A percentile compares a stretch with the other conserved stretches of the same genome.
phyloP scores from a whole-genome alignment of 257 asterid genomes.

The Avicennia marina region DNA sequence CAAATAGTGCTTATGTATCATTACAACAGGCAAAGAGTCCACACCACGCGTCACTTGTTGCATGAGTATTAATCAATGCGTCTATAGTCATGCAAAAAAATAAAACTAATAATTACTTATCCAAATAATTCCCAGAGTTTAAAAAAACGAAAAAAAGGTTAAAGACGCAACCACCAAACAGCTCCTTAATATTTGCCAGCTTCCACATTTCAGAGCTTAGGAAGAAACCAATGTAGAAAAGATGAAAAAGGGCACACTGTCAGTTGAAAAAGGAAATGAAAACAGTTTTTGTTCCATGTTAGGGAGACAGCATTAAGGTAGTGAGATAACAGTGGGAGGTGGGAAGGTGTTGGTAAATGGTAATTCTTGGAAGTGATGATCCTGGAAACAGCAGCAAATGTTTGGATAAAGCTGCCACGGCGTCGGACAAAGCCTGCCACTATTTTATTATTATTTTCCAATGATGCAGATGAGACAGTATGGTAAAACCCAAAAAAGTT shows the following conservation, averaged over 20 bases:
- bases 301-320: conserved; percentile 34
- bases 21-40: conserved; percentile 28
- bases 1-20: conserved; percentile 16
- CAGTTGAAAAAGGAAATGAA: not conserved
- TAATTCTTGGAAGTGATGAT: conserved; percentile 26
- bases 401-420: conserved; percentile 22
- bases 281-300: conserved; percentile 24
- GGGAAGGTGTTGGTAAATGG: no score
- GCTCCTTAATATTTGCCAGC: no score
- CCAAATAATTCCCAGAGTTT: not conserved
- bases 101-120: not conserved
- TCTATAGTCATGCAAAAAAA: not conserved
- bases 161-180: not conserved
- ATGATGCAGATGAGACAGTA: no score
- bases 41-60: conserved; percentile 21
- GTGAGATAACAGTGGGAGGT: conserved; percentile 19
- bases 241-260: not conserved
- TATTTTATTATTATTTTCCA: not conserved
- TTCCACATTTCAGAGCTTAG: no score
- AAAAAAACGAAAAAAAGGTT: not conserved
- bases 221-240: not conserved
- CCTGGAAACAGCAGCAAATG: conserved; percentile 28
- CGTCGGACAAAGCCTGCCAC: conserved; percentile 26
- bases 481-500: no score
- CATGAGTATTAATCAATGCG: conserved; percentile 33